Base-by-base conservation (phyloP, 2,329 filamentous ascomycete species). In the Apiospora malaysiana region DNA sequence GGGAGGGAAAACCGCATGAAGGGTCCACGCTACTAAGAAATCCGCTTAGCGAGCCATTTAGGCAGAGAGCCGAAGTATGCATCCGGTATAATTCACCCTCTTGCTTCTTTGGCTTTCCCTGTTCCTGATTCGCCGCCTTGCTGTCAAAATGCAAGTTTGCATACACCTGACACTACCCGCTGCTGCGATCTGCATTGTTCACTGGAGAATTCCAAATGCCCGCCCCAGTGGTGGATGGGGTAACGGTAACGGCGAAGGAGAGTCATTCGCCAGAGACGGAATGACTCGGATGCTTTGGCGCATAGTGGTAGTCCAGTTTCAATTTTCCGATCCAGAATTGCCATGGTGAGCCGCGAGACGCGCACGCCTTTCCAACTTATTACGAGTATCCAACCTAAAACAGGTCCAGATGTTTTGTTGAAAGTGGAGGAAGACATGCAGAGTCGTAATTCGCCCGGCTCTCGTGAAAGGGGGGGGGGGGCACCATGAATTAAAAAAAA, bases 301-400 rank as follows among this genome's bases (percentile, higher is more conserved):
- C 56, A 63, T 63, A 63, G 32, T 6, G 32, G 32, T 6, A 32
- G 37, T 37, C 56, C 56, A 63, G 56, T 63, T 63, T 63, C 56
- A 63, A 63, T 63, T 63, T 63, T 40, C 56, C 56, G 56, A 63
- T 63, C 56, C 27, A 40, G 56, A 63, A 40, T 63, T 63, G 18
- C 46, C 56, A 63, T 63, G 18, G 8, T 40, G 9, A 40, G 32
- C 56, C 56, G 56, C 56, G 56, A 63, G 56, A 63, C 32, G 56
- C 56, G 56, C 56, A 63, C 56, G 18, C 27, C 56, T 14, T 40
- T 23, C 8, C 32, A 4, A 10, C 16, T 63, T 32, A 59, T 59
- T 59, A 37, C 51, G 51, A 59, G 56, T 32, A 59, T 63, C 27
- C 56, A 32, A 40, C 56, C 18, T 40, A 40, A 63, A 63, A 63